Percentiles rank a stretch among this genome's conserved stretches.
Conservation (phyloP, 2,329 filamentous ascomycete species). For the Nemania sp. region DNA sequence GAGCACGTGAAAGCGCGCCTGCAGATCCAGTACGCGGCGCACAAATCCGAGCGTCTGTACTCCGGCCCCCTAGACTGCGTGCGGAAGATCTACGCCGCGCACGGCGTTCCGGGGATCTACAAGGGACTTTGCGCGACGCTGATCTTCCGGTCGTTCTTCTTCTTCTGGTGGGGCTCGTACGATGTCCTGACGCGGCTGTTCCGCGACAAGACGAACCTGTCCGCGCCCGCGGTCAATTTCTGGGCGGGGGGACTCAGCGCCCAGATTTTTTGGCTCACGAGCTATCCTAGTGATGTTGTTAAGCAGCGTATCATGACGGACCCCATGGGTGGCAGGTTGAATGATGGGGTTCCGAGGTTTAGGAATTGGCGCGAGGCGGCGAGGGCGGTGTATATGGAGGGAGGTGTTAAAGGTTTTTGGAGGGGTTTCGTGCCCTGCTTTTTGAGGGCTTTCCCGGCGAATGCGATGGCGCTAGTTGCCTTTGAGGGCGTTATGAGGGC, state of each 20-base stretch:
- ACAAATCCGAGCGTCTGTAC: slow-evolving; percentile 78
- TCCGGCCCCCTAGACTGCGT: slow-evolving; percentile 84
- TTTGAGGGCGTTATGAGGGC: slow-evolving; percentile 89
- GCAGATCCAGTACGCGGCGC: slow-evolving; percentile 88
- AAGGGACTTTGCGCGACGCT: slow-evolving; percentile 84
- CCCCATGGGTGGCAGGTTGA: slow-evolving; percentile 70
- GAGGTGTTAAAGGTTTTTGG: slow-evolving; percentile 82
- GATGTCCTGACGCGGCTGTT: slow-evolving; percentile 77
- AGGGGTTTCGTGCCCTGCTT: slow-evolving; percentile 94
- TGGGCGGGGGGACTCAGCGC: slow-evolving; percentile 94
- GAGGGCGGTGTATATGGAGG: slow-evolving; percentile 72
- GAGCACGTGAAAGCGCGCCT: slow-evolving; percentile 94
- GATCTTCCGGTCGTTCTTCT: slow-evolving; percentile 90
- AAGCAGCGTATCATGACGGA: slow-evolving; percentile 99
- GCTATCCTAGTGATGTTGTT: slow-evolving; percentile 89
- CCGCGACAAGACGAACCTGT: slow-evolving; percentile 67
- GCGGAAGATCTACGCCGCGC: slow-evolving; percentile 66
- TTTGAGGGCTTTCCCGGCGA: slow-evolving; percentile 89
- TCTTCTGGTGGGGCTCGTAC: slow-evolving; percentile 98
- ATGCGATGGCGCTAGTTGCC: slow-evolving; percentile 88
- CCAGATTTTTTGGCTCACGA: slow-evolving; percentile 91
- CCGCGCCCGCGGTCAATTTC: slow-evolving; percentile 85
- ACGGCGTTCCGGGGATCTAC: slow-evolving; percentile 81
- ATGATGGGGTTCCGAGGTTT: slow-evolving; percentile 71
- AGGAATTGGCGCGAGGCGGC: slow-evolving; percentile 80